A percentile compares a stretch with the other conserved stretches of the same genome.
These are phyloP conservation scores for Ascocoryne sarcoides DNA, from an alignment of 2,329 filamentous ascomycete species.

Conservation along the genomic window DNA sequence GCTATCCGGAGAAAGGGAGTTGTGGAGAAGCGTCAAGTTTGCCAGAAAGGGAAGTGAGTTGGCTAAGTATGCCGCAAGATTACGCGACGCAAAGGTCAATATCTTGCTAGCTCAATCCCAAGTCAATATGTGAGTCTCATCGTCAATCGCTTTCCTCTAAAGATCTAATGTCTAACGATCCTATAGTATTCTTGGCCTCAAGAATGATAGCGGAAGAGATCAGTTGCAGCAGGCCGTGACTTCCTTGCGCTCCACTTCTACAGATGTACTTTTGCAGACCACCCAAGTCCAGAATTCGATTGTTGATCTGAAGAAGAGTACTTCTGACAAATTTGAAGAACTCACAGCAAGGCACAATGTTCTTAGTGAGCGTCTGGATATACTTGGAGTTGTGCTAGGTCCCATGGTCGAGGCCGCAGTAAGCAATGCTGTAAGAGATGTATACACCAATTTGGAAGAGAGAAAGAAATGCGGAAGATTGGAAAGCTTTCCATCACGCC, in stretches of 20 bases:
- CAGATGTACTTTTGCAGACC: background rate
- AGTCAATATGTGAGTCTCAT: constrained; percentile 1
- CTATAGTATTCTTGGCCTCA: background rate
- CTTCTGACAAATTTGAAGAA: background rate
- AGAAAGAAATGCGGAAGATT: background rate
- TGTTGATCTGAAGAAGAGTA: background rate
- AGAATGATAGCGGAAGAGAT: background rate
- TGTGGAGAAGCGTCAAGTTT: background rate
- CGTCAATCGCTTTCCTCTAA: no score
- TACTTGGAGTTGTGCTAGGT: no score
- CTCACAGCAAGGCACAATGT: background rate
- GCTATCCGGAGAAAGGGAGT: no score
- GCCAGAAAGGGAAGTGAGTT: background rate
- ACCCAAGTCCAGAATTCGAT: background rate
- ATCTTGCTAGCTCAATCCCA: background rate
- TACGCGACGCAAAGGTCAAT: background rate
- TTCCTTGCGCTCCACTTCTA: background rate
- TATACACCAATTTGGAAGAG: background rate
- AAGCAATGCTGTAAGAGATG: background rate
- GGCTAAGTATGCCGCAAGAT: background rate
- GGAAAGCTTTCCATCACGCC: background rate
- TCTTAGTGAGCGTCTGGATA: no score
- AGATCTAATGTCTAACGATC: background rate
- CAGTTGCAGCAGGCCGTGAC: background rate
- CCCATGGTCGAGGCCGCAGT: background rate